phyloP scores from a whole-genome alignment of 768 basidiomycete genomes.

The Psilocybe azurescens region DNA sequence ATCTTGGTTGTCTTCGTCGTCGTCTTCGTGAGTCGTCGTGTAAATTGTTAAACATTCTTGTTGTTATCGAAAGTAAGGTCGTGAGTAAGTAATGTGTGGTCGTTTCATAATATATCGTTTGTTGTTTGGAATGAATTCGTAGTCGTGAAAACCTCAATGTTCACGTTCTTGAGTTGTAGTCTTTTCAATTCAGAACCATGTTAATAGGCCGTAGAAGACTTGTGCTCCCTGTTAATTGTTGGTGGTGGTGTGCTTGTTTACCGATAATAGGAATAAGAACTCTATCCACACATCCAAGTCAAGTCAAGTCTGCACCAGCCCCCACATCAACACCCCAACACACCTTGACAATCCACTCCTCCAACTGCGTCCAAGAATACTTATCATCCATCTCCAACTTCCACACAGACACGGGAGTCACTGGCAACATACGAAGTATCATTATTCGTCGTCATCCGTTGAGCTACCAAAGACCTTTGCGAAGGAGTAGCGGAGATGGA shows the following conservation, averaged over 20 bases:
- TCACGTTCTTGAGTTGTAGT: not conserved
- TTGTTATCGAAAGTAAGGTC: conserved; percentile 2
- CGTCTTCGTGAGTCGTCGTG: not conserved
- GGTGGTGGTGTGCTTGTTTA: not conserved
- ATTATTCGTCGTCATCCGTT: no score
- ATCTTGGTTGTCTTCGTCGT: not conserved
- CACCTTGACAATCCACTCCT: no score
- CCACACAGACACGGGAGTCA: no score
- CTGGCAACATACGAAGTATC: no score
- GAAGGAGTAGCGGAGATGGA: no score
- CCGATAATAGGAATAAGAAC: not conserved
- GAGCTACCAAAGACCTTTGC: no score
- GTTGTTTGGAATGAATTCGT: not conserved
- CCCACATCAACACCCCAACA: no score
- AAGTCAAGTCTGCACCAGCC: no score
- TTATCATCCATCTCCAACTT: no score
- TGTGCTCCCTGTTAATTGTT: conserved; percentile 2
- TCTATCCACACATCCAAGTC: not conserved
- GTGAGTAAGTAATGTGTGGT: not conserved
- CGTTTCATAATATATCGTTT: not conserved
- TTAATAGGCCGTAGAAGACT: conserved; percentile 5
- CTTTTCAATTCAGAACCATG: not conserved
- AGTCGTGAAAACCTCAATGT: not conserved
- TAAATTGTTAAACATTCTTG: not conserved
- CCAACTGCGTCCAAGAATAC: no score